phyloP scores from a whole-genome alignment of 768 basidiomycete genomes.

The Trametes coccinea region DNA sequence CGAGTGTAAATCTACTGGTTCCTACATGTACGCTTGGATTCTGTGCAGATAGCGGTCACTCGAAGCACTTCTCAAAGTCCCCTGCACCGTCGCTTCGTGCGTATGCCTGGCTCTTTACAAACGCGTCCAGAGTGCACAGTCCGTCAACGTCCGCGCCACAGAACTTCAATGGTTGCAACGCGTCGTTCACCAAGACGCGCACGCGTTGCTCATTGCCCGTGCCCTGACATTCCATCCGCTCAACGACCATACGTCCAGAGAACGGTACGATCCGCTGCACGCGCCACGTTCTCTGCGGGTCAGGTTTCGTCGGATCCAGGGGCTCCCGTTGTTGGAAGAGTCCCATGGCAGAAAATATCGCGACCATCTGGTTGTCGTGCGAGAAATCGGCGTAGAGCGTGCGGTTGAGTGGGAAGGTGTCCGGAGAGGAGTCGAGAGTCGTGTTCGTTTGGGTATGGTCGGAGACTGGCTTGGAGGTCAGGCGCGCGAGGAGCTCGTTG shows the following conservation, averaged over 20 bases:
- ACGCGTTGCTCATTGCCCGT: conserved; percentile 41
- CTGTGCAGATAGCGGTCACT: conserved; percentile 45
- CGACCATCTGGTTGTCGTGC: conserved; percentile 84
- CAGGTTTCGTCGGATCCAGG: conserved; percentile 28
- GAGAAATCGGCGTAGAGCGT: conserved; percentile 78
- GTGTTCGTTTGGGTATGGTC: conserved; percentile 77
- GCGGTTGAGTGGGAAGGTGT: conserved; percentile 71
- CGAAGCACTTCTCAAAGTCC: conserved; percentile 63
- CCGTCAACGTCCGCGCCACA: conserved; percentile 54
- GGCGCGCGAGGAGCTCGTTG: conserved; percentile 82
- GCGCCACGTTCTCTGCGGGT: conserved; percentile 45
- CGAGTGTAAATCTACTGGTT: conserved; percentile 36
- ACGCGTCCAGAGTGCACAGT: conserved; percentile 62
- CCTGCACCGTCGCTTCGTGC: conserved; percentile 67
- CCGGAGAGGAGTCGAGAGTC: conserved; percentile 61
- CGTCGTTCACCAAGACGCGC: conserved; percentile 79
- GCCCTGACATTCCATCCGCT: conserved; percentile 56
- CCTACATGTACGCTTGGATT: conserved; percentile 46
- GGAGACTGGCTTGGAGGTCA: conserved; percentile 58
- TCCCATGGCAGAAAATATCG: conserved; percentile 67
- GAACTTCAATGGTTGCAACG: conserved; percentile 60
- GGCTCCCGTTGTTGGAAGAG: conserved; percentile 31
- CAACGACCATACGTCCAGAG: conserved; percentile 70
- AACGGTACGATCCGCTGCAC: conserved; percentile 71
- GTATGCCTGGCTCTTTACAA: conserved; percentile 72